These are phyloP conservation scores for Wickerhamomyces xylosicus DNA, from an alignment of 805 yeast genomes.

Conservation along the genomic window DNA sequence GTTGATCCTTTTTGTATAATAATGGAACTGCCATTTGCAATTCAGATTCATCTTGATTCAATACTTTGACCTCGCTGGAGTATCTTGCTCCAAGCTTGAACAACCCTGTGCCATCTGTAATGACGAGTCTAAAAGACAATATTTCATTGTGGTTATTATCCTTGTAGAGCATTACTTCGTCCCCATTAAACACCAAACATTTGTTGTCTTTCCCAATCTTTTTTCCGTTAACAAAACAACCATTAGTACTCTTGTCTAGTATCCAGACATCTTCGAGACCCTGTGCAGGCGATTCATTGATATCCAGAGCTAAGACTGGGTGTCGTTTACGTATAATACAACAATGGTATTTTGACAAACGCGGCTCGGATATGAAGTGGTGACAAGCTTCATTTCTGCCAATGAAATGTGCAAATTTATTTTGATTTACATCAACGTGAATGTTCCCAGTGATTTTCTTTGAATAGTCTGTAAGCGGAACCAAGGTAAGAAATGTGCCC, in stretches of 20 bases:
- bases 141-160: slow-evolving; percentile 44
- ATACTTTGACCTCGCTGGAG: neutral
- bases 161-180: slow-evolving; percentile 51
- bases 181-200: slow-evolving; percentile 51
- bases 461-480: slow-evolving; percentile 38
- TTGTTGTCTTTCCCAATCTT: slow-evolving; percentile 55
- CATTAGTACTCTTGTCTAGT: slow-evolving; percentile 70
- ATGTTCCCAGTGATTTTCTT: slow-evolving; percentile 31
- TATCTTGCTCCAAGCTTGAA: slow-evolving; percentile 35
- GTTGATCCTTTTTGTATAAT: neutral
- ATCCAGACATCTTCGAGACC: slow-evolving; percentile 73
- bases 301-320: slow-evolving; percentile 37
- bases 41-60: slow-evolving; percentile 10
- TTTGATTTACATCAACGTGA: no score
- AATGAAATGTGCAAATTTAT: slow-evolving; percentile 57
- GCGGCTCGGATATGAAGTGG: slow-evolving; percentile 51
- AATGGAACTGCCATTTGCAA: slow-evolving; percentile 3
- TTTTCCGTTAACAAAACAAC: slow-evolving; percentile 57
- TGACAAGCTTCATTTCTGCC: slow-evolving; percentile 66
- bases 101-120: slow-evolving; percentile 55
- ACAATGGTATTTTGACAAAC: slow-evolving; percentile 84
- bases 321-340: slow-evolving; percentile 53
- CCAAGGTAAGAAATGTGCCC: slow-evolving; percentile 55
- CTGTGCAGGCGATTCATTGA: slow-evolving; percentile 64
- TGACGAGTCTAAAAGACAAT: slow-evolving; percentile 41